Conservation (phyloP, 2,329 filamentous ascomycete genomes). For the Ascomycota sp. region DNA sequence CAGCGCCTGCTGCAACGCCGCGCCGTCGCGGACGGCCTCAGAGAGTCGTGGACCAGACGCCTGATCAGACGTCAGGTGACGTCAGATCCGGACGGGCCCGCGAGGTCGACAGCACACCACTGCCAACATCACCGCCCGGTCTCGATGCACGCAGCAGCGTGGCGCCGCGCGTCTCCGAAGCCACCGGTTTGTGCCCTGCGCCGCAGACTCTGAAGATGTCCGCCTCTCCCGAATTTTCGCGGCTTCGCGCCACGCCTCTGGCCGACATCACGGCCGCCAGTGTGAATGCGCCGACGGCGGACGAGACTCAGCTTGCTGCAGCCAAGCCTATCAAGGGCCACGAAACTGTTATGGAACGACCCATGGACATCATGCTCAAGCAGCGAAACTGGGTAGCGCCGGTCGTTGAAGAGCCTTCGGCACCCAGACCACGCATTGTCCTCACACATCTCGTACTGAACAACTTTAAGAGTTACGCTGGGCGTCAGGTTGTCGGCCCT, state of each 20-base stretch:
- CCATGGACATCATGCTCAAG: conserved; percentile 86
- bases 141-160: conserved; percentile 37
- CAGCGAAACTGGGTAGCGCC: conserved; percentile 51
- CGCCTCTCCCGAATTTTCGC: conserved; percentile 32
- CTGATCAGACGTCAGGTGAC: neutral
- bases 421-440: conserved; percentile 70
- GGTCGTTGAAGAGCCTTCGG: conserved; percentile 50
- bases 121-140: no score
- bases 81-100: neutral
- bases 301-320: conserved; percentile 19
- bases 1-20: conserved; percentile 27
- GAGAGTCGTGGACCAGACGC: conserved; percentile 12
- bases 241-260: conserved; percentile 35
- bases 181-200: conserved; percentile 17
- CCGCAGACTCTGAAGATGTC: conserved; percentile 30
- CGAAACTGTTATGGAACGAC: conserved; percentile 62
- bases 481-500: conserved; percentile 81
- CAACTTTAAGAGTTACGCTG: conserved; percentile 98
- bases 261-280: conserved; percentile 52
- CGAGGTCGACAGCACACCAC: conserved; percentile 4
- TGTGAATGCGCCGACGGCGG: conserved; percentile 26
- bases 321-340: conserved; percentile 56
- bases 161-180: conserved; percentile 19
- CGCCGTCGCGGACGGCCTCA: conserved; percentile 18
- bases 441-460: conserved; percentile 81